A percentile compares a stretch with the other conserved stretches of the same genome.
These are phyloP conservation scores for Aspergillus nomiae DNA, from an alignment of 2,329 filamentous ascomycete species.

Conservation along the genomic window DNA sequence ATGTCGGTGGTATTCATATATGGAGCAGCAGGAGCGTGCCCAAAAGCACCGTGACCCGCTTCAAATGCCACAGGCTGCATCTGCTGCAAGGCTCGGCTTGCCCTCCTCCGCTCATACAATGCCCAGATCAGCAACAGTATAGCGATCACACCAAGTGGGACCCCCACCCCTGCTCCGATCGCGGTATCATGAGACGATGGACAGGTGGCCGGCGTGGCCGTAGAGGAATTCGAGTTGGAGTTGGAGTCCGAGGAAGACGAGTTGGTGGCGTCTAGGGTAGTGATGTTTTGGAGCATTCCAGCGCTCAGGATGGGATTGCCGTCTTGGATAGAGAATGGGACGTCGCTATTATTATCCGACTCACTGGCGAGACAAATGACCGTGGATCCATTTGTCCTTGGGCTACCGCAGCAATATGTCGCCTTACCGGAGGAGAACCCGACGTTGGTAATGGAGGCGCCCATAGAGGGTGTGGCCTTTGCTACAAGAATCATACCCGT, in stretches of 20 bases:
- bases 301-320: slow-evolving; percentile 23
- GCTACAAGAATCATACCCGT: background rate
- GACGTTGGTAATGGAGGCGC: slow-evolving; percentile 26
- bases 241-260: background rate
- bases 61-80: background rate
- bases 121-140: slow-evolving; percentile 31
- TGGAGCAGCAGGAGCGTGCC: background rate
- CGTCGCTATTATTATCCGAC: background rate
- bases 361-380: slow-evolving; percentile 22
- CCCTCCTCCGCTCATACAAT: slow-evolving; percentile 25
- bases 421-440: slow-evolving; percentile 12
- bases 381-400: slow-evolving; percentile 7
- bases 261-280: slow-evolving; percentile 5
- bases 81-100: background rate
- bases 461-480: slow-evolving; percentile 3
- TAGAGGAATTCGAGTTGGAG: background rate
- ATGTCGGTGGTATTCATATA: background rate
- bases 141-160: slow-evolving; percentile 33
- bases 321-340: slow-evolving; percentile 28
- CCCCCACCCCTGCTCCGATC: slow-evolving; percentile 32
- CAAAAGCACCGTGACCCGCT: background rate
- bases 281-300: slow-evolving; percentile 23
- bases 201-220: background rate
- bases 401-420: slow-evolving; percentile 30
- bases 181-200: slow-evolving; percentile 20